These are phyloP conservation scores for Dalbergia cochinchinensis DNA, from an alignment of 306 rosid species.

Conservation along the genomic window DNA sequence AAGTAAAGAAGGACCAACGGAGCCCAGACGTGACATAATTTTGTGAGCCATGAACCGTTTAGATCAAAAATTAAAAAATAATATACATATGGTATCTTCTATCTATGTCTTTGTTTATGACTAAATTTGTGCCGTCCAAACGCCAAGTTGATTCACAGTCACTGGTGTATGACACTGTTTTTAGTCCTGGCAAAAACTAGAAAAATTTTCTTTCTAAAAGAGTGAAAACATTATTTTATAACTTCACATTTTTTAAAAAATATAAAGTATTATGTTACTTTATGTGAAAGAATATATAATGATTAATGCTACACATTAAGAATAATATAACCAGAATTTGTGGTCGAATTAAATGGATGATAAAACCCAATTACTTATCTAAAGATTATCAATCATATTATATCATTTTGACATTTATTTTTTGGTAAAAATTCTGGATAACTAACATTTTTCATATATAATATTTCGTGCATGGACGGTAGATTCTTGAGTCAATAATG, in stretches of 20 bases:
- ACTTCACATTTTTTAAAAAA: background rate
- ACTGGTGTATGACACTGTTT: background rate
- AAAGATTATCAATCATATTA: too few species aligned
- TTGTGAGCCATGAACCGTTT: background rate
- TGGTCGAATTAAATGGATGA: too few species aligned
- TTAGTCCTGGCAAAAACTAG: background rate
- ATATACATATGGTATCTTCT: background rate
- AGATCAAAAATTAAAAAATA: too few species aligned
- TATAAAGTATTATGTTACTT: too few species aligned
- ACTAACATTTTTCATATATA: too few species aligned
- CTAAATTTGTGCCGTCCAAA: slow-evolving; percentile 15
- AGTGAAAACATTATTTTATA: background rate
- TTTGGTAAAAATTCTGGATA: too few species aligned
- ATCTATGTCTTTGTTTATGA: background rate
- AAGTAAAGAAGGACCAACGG: slow-evolving; percentile 2
- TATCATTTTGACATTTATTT: too few species aligned
- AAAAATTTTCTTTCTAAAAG: background rate
- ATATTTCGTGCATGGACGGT: background rate
- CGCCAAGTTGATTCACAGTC: slow-evolving; percentile 10
- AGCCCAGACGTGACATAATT: slow-evolving; percentile 1
- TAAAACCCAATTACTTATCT: too few species aligned
- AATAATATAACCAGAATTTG: too few species aligned
- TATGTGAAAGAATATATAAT: background rate
- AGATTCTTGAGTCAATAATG: background rate
- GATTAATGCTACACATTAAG: too few species aligned